Conservation (phyloP, 805 yeast species). For the Kockiozyma suomiensis region DNA sequence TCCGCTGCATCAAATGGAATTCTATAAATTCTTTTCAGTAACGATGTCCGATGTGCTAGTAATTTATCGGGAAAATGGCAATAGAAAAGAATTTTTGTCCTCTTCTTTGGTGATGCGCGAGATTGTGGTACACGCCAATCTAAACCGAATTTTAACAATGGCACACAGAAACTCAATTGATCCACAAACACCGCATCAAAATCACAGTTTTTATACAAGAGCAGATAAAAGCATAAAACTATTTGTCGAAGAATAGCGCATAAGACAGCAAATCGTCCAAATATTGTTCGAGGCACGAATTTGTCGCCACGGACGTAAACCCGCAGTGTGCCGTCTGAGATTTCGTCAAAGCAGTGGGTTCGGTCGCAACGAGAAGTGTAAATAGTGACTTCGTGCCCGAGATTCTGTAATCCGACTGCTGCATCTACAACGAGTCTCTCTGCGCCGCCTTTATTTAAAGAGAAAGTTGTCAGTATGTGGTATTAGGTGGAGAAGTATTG, state of each 20-base stretch:
- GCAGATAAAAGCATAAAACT: slow-evolving; percentile 54
- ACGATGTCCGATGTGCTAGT: slow-evolving; percentile 57
- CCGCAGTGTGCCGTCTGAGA: slow-evolving; percentile 54
- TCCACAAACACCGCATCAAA: slow-evolving; percentile 83
- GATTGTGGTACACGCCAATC: not conserved
- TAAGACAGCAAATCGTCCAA: slow-evolving; percentile 69
- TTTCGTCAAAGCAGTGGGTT: slow-evolving; percentile 89
- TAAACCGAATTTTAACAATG: slow-evolving; percentile 53
- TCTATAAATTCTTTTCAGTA: slow-evolving; percentile 67
- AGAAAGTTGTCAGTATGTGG: not conserved
- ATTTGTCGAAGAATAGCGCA: slow-evolving; percentile 85
- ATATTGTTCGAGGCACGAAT: slow-evolving; percentile 70
- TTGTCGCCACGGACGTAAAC: slow-evolving; percentile 78
- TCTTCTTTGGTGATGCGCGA: slow-evolving; percentile 15
- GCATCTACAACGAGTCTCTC: slow-evolving; percentile 96
- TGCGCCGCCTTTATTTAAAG: slow-evolving; percentile 64
- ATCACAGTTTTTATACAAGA: slow-evolving; percentile 49
- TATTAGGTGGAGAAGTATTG: not conserved
- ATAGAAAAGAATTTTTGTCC: slow-evolving; percentile 70
- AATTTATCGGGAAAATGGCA: slow-evolving; percentile 96
- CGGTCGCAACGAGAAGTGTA: slow-evolving; percentile 91
- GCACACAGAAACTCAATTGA: slow-evolving; percentile 83
- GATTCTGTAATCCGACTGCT: slow-evolving; percentile 78
- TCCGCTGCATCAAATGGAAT: slow-evolving; percentile 83
- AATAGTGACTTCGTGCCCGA: slow-evolving; percentile 63